phyloP scores from a whole-genome alignment of 345 rosid genomes.

The Draba incana region DNA sequence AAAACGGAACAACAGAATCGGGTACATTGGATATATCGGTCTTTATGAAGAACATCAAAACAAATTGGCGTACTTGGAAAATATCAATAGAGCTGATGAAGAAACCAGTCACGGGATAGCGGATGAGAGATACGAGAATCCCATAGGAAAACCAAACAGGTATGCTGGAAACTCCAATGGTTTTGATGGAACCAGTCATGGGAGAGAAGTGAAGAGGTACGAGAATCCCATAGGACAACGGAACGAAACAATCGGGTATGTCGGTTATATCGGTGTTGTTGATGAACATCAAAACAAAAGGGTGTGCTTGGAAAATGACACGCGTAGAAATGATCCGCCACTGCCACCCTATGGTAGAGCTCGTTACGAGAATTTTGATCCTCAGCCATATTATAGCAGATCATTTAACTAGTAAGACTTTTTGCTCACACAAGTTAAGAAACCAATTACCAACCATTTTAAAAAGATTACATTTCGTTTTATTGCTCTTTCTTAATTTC shows the following conservation, averaged over 20 bases:
- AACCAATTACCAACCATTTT: too few relatives aligned
- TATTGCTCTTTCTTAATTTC: too few relatives aligned
- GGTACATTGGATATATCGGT: neutral
- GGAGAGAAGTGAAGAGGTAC: conserved; percentile 4
- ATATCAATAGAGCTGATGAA: too few relatives aligned
- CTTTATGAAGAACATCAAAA: too few relatives aligned
- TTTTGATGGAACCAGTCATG: neutral
- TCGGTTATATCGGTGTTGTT: neutral
- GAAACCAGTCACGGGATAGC: conserved; percentile 1
- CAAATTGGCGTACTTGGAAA: too few relatives aligned
- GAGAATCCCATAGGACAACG: neutral
- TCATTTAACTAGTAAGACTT: neutral
- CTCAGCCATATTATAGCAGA: conserved; percentile 8
- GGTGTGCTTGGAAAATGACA: neutral
- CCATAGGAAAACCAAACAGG: neutral
- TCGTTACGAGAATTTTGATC: neutral
- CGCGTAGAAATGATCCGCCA: neutral
- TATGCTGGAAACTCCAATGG: neutral
- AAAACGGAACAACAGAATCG: neutral
- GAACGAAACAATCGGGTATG: neutral
- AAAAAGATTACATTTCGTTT: too few relatives aligned
- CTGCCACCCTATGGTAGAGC: conserved; percentile 8
- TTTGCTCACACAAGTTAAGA: neutral
- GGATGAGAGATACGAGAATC: neutral
- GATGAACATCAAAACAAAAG: conserved; percentile 16